Evolutionary conservation across 2,329 filamentous ascomycete genomes (phyloP).

Genomic region (Teratosphaeriaceae sp.): DNA sequence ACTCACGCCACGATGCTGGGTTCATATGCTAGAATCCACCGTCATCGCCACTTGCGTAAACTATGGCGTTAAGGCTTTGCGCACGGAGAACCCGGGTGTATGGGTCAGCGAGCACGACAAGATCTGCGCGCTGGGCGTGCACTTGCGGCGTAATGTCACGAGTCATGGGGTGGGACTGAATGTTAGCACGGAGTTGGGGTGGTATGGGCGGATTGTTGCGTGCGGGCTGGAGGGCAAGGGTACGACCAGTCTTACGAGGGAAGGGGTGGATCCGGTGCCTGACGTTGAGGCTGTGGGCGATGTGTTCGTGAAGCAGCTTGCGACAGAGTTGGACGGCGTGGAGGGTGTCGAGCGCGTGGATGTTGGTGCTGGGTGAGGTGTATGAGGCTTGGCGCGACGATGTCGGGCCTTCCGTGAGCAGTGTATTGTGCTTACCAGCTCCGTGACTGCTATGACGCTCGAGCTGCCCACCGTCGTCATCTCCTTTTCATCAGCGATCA

Average conservation of each 20-base stretch:
- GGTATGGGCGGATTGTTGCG: conserved; percentile 72
- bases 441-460: no score
- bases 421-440: no score
- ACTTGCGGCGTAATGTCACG: conserved; percentile 75
- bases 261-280: conserved; percentile 35
- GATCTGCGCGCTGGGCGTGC: conserved; percentile 88
- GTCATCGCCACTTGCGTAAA: conserved; percentile 58
- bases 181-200: conserved; percentile 57
- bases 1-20: conserved; percentile 68
- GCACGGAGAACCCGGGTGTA: conserved; percentile 74
- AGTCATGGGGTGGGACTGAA: conserved; percentile 81
- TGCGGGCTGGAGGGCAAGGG: conserved; percentile 77
- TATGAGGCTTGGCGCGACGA: background rate
- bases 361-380: background rate
- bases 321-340: conserved; percentile 16
- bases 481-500: no score
- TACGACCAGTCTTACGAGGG: conserved; percentile 64
- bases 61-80: conserved; percentile 57
- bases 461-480: no score
- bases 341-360: conserved; percentile 12
- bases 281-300: conserved; percentile 34
- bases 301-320: conserved; percentile 30
- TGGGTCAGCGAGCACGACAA: conserved; percentile 61
- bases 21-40: conserved; percentile 68
- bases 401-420: no score